Percentiles rank a stretch among this genome's conserved stretches.
phyloP scores from a whole-genome alignment of 805 yeast genomes.

The Sugiyamaella smithiae region DNA sequence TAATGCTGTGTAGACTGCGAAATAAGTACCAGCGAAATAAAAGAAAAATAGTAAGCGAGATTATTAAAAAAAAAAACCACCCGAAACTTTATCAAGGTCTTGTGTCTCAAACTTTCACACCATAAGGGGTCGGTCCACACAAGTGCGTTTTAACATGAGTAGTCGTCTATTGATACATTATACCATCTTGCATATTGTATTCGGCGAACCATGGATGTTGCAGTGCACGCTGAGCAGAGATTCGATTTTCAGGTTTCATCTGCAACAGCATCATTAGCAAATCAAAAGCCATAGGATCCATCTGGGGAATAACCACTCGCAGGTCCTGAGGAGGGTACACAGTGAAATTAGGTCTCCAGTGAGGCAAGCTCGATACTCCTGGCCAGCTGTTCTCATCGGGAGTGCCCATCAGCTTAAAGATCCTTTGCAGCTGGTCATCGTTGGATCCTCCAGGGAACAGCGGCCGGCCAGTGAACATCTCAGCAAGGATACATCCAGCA shows the following conservation, averaged over 20 bases:
- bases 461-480: constrained; percentile 98
- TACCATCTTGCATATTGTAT: constrained; percentile 38
- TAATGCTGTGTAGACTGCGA: too few species aligned
- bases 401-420: constrained; percentile 92
- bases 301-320: constrained; percentile 60
- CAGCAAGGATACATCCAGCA: constrained; percentile 96
- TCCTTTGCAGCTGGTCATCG: constrained; percentile 90
- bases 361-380: constrained; percentile 86
- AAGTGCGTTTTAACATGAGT: too few species aligned
- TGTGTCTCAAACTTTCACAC: too few species aligned
- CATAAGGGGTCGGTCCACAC: too few species aligned
- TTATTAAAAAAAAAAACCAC: too few species aligned
- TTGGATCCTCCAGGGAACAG: constrained; percentile 94
- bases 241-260: constrained; percentile 51
- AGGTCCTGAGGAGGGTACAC: constrained; percentile 87
- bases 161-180: not conserved
- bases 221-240: constrained; percentile 52
- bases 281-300: constrained; percentile 68
- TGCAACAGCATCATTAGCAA: constrained; percentile 55
- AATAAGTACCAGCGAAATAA: too few species aligned
- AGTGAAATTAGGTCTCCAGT: constrained; percentile 80
- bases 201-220: constrained; percentile 81
- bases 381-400: constrained; percentile 98
- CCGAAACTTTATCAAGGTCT: too few species aligned
- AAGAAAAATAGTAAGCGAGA: too few species aligned